Percentiles rank a stretch among this genome's conserved stretches.
Conservation (phyloP, 371 early-diverging fungal species). For the Chytridiales sp. region DNA sequence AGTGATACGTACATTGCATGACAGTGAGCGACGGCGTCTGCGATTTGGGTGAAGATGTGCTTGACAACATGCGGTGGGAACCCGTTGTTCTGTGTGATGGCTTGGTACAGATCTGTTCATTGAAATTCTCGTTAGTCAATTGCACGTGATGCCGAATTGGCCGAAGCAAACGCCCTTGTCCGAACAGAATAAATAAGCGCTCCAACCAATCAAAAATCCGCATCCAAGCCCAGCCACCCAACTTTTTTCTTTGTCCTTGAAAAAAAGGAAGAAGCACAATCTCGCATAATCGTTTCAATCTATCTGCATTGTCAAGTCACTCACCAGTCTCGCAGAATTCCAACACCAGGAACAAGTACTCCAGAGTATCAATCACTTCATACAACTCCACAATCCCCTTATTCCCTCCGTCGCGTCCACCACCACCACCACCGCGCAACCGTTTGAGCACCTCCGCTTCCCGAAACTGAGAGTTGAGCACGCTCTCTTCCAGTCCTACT, state of each 20-base stretch:
- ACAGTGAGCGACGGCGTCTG: slow-evolving; percentile 74
- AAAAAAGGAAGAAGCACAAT: slow-evolving; percentile 1
- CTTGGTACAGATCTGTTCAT: slow-evolving; percentile 67
- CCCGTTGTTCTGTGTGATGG: slow-evolving; percentile 55
- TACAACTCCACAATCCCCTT: slow-evolving; percentile 64
- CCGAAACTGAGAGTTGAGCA: neutral
- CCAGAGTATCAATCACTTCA: slow-evolving; percentile 67
- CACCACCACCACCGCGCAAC: slow-evolving; percentile 19
- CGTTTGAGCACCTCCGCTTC: slow-evolving; percentile 10
- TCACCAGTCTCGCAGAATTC: slow-evolving; percentile 79
- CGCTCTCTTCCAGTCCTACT: neutral
- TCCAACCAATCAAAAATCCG: slow-evolving; percentile 49
- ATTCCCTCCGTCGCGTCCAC: too few species aligned
- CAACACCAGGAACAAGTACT: slow-evolving; percentile 72
- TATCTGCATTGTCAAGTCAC: slow-evolving; percentile 20
- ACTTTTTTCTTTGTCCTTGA: neutral
- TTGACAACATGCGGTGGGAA: slow-evolving; percentile 58
- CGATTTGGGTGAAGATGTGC: slow-evolving; percentile 75
- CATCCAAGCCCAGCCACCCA: neutral
- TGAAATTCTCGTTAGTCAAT: too few species aligned
- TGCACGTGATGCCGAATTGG: too few species aligned
- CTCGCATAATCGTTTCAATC: slow-evolving; percentile 50
- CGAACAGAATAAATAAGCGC: slow-evolving; percentile 31
- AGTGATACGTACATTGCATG: slow-evolving; percentile 81
- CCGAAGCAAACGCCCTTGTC: too few species aligned